These are phyloP conservation scores for Circinella umbellata DNA, from an alignment of 371 early-diverging fungal genomes.

Conservation along the genomic window DNA sequence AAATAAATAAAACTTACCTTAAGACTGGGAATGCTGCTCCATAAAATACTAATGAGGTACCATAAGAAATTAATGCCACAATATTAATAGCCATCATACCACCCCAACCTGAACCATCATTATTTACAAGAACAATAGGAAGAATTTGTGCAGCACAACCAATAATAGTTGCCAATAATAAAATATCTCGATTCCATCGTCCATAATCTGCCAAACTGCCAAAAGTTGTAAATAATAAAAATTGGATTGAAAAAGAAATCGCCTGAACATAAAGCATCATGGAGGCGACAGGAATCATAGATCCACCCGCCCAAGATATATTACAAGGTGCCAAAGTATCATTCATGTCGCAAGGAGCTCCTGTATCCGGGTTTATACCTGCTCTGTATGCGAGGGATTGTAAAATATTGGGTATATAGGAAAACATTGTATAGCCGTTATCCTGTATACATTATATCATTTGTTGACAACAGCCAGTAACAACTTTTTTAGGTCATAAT, in stretches of 20 bases:
- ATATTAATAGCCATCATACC: slow-evolving; percentile 53
- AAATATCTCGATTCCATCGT: slow-evolving; percentile 47
- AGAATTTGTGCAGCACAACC: slow-evolving; percentile 51
- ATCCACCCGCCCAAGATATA: slow-evolving; percentile 36
- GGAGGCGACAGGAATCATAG: slow-evolving; percentile 41
- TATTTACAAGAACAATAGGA: slow-evolving; percentile 43
- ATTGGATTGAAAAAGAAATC: slow-evolving; percentile 52
- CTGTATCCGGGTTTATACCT: slow-evolving; percentile 38
- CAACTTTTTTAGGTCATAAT: no score
- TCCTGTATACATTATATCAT: slow-evolving; percentile 21
- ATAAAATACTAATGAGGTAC: slow-evolving; percentile 55
- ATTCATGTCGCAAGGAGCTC: slow-evolving; percentile 36
- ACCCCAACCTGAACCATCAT: slow-evolving; percentile 52
- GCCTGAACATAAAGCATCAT: slow-evolving; percentile 57
- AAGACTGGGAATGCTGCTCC: slow-evolving; percentile 55
- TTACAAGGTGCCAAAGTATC: slow-evolving; percentile 34
- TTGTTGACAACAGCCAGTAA: no score
- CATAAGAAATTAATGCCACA: slow-evolving; percentile 49
- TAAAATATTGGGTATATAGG: slow-evolving; percentile 51
- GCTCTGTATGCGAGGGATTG: slow-evolving; percentile 47
- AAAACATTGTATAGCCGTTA: slow-evolving; percentile 50
- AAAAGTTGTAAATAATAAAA: slow-evolving; percentile 53
- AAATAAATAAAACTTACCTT: slow-evolving; percentile 25
- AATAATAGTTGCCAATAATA: slow-evolving; percentile 43
- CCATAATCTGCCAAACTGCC: slow-evolving; percentile 56